Percentiles rank a stretch among this genome's conserved stretches.
Evolutionary conservation across 2,329 filamentous ascomycete species (phyloP).

Genomic region (Xenoacremonium recifei): DNA sequence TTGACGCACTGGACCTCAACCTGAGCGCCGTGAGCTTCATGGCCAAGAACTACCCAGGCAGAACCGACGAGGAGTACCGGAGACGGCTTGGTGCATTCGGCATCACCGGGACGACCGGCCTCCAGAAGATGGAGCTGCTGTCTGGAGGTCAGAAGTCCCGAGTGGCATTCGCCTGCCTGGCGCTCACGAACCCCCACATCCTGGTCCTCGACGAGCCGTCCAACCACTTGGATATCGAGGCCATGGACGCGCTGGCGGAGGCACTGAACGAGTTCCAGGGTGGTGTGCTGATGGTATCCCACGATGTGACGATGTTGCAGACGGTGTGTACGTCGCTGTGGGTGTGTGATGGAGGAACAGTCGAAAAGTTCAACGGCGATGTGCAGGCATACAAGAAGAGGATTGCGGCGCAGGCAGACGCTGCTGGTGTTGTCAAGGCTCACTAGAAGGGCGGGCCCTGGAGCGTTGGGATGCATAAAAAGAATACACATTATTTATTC

Average conservation of each 20-base stretch:
- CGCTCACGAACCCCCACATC: slow-evolving; percentile 91
- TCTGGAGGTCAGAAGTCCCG: slow-evolving; percentile 98
- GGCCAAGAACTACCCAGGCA: slow-evolving; percentile 86
- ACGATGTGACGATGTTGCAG: slow-evolving; percentile 98
- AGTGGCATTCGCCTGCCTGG: slow-evolving; percentile 96
- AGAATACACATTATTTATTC: too few relatives aligned
- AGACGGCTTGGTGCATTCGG: slow-evolving; percentile 88
- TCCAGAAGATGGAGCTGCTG: slow-evolving; percentile 91
- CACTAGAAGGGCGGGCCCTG: too few relatives aligned
- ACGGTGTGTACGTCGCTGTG: slow-evolving; percentile 92
- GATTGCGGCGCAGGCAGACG: slow-evolving; percentile 85
- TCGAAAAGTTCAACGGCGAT: slow-evolving; percentile 94
- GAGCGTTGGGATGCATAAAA: too few relatives aligned
- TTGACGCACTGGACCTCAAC: slow-evolving; percentile 90
- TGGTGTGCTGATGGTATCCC: slow-evolving; percentile 96
- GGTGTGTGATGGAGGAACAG: slow-evolving; percentile 92
- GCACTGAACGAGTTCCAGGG: slow-evolving; percentile 87
- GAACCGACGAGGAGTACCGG: slow-evolving; percentile 94
- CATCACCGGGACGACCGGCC: slow-evolving; percentile 89
- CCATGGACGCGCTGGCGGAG: slow-evolving; percentile 90
- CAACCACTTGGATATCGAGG: slow-evolving; percentile 98
- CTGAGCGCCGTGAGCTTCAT: slow-evolving; percentile 93
- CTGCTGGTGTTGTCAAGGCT: slow-evolving; percentile 76
- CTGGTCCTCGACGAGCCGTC: slow-evolving; percentile 97
- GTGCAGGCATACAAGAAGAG: slow-evolving; percentile 98